Percentiles rank a stretch among this genome's conserved stretches.
Evolutionary conservation across 1,284 basidiomycete genomes (phyloP).

Genomic region (Irpex sp.): DNA sequence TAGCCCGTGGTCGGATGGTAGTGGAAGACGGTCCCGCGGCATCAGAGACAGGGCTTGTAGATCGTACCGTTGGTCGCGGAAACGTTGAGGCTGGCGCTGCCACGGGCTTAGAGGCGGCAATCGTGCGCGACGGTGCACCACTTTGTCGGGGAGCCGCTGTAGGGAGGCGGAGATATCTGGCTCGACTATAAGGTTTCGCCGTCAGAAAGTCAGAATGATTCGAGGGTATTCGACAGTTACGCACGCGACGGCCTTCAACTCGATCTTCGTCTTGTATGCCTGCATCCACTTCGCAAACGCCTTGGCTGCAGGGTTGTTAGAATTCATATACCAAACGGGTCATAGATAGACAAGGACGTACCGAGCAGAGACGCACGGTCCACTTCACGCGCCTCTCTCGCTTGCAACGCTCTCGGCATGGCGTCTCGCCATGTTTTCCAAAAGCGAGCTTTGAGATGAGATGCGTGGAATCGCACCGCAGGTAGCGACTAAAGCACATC

Average conservation of each 20-base stretch:
- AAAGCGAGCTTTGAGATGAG: slow-evolving; percentile 51
- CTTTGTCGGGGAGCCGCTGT: slow-evolving; percentile 30
- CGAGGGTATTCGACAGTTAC: slow-evolving; percentile 27
- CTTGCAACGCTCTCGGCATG: slow-evolving; percentile 65
- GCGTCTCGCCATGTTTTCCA: slow-evolving; percentile 65
- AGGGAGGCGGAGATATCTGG: slow-evolving; percentile 69
- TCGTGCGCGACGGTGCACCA: slow-evolving; percentile 12
- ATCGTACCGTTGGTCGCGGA: slow-evolving; percentile 26
- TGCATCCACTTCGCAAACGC: slow-evolving; percentile 62
- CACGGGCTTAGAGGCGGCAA: slow-evolving; percentile 10
- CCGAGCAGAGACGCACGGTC: slow-evolving; percentile 54
- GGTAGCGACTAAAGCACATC: slow-evolving; percentile 56
- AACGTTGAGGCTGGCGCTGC: slow-evolving; percentile 21
- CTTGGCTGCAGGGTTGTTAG: slow-evolving; percentile 40
- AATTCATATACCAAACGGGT: slow-evolving; percentile 8
- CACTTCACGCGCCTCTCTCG: slow-evolving; percentile 59
- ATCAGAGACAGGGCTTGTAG: slow-evolving; percentile 21
- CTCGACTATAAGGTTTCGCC: slow-evolving; percentile 38
- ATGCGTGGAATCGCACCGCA: slow-evolving; percentile 69
- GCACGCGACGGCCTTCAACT: slow-evolving; percentile 78
- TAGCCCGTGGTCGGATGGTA: slow-evolving; percentile 19
- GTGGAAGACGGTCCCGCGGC: slow-evolving; percentile 24
- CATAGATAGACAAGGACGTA: slow-evolving; percentile 33
- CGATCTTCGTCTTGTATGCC: slow-evolving; percentile 62
- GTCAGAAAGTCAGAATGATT: not conserved